Evolutionary conservation across 2,329 filamentous ascomycete genomes (phyloP).

Genomic region (Aspergillus sp.): DNA sequence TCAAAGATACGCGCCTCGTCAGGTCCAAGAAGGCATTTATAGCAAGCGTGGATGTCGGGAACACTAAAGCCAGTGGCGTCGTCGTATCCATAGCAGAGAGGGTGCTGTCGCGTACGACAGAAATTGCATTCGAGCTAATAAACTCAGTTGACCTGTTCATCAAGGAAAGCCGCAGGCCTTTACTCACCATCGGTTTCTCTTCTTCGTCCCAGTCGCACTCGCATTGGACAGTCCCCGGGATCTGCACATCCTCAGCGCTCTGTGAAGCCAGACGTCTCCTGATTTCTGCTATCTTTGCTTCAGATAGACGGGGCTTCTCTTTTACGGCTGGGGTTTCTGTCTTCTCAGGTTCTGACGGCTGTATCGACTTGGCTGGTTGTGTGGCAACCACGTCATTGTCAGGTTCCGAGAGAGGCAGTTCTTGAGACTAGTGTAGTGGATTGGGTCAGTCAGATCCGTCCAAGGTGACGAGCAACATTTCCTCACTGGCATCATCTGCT

Average conservation of each 20-base stretch:
- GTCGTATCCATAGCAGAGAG: constrained; percentile 52
- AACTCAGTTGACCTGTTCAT: constrained; percentile 17
- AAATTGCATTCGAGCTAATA: constrained; percentile 49
- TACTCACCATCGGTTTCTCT: constrained; percentile 48
- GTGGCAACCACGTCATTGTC: constrained; percentile 36
- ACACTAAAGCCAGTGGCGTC: constrained; percentile 43
- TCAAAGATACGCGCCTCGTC: constrained; percentile 31
- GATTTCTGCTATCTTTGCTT: constrained; percentile 25
- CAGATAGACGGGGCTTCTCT: constrained; percentile 23
- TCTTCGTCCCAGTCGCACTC: constrained; percentile 47
- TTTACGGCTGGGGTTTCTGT: constrained; percentile 13
- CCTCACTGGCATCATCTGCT: constrained; percentile 37
- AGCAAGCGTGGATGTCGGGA: constrained; percentile 51
- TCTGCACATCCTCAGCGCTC: constrained; percentile 5
- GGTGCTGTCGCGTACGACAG: constrained; percentile 52
- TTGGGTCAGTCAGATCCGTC: constrained; percentile 8
- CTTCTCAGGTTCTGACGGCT: constrained; percentile 8
- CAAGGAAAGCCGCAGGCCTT: not conserved
- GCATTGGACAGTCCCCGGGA: constrained; percentile 35
- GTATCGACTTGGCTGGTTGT: constrained; percentile 25
- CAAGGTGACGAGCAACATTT: not conserved
- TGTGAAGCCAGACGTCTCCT: constrained; percentile 15
- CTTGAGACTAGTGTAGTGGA: constrained; percentile 22
- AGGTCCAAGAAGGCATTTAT: constrained; percentile 48
- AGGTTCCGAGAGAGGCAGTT: constrained; percentile 23